Conservation (phyloP, 768 basidiomycete species). For the Pisolithus microcarpus region DNA sequence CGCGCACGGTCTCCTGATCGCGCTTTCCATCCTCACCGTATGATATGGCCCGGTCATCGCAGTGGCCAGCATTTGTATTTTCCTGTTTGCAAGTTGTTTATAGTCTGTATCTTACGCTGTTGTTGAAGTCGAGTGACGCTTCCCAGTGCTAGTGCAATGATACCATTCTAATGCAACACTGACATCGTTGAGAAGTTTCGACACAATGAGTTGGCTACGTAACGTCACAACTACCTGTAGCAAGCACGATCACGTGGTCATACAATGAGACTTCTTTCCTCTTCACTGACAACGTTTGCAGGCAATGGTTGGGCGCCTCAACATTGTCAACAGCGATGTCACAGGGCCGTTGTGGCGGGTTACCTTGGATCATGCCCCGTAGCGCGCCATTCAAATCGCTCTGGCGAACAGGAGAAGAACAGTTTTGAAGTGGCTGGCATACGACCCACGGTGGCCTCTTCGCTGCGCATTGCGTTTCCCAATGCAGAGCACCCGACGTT, state of each 20-base stretch:
- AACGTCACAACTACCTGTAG: no score
- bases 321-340: constrained; percentile 13
- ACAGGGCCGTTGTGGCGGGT: constrained; percentile 16
- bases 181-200: no score
- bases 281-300: constrained; percentile 1
- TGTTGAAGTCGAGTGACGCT: neutral
- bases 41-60: constrained; percentile 4
- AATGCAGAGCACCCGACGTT: constrained; percentile 49
- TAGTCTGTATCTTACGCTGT: constrained; percentile 9
- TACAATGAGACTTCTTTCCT: constrained; percentile 16
- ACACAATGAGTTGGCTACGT: no score
- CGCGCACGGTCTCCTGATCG: constrained; percentile 1
- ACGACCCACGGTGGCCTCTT: constrained; percentile 38
- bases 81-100: neutral
- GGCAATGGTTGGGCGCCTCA: no score
- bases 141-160: no score
- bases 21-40: constrained; percentile 24
- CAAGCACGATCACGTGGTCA: neutral
- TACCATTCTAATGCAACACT: no score
- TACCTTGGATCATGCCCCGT: constrained; percentile 19
- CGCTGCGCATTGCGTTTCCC: constrained; percentile 55
- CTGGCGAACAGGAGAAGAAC: neutral
- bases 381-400: constrained; percentile 4
- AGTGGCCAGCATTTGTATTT: constrained; percentile 3
- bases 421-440: constrained; percentile 52